phyloP scores from a whole-genome alignment of 1,139 yeast genomes.

The Suhomyces wounanorum region DNA sequence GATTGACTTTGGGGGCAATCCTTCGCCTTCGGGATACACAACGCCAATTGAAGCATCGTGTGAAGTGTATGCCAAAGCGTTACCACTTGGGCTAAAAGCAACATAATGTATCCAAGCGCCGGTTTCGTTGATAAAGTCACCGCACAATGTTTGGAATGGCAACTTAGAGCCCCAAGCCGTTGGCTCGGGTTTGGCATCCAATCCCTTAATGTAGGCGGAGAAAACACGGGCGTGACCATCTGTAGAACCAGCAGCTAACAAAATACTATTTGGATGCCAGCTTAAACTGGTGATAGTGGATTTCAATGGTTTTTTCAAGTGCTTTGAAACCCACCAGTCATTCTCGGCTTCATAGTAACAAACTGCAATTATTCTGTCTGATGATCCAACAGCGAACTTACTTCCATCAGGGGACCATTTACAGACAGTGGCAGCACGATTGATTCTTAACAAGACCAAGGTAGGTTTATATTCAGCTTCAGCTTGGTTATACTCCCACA shows the following conservation, averaged over 20 bases:
- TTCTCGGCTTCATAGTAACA: slow-evolving; percentile 95
- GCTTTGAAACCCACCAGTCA: slow-evolving; percentile 99
- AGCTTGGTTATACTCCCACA: slow-evolving; percentile 70
- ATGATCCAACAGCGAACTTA: slow-evolving; percentile 96
- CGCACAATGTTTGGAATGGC: slow-evolving; percentile 93
- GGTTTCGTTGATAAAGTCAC: slow-evolving; percentile 73
- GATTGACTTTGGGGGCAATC: slow-evolving; percentile 48
- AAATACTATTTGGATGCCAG: slow-evolving; percentile 95
- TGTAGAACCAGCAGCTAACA: slow-evolving; percentile 89
- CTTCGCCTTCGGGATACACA: slow-evolving; percentile 76
- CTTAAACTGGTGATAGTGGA: slow-evolving; percentile 82
- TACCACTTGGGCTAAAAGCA: slow-evolving; percentile 78
- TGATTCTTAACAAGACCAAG: slow-evolving; percentile 85
- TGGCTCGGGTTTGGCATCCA: slow-evolving; percentile 81
- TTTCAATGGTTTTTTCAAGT: slow-evolving; percentile 88
- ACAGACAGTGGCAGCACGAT: slow-evolving; percentile 91
- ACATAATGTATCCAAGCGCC: slow-evolving; percentile 96
- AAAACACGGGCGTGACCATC: slow-evolving; percentile 95
- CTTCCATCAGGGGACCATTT: slow-evolving; percentile 91
- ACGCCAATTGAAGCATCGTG: slow-evolving; percentile 79
- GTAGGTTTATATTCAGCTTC: slow-evolving; percentile 75
- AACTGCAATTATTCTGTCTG: slow-evolving; percentile 91
- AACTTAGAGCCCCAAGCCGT: slow-evolving; percentile 92
- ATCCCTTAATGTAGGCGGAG: slow-evolving; percentile 87
- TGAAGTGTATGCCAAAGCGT: slow-evolving; percentile 74